These are phyloP conservation scores for Schizothecium vesticola DNA, from an alignment of 495 filamentous ascomycete species.

Conservation along the genomic window DNA sequence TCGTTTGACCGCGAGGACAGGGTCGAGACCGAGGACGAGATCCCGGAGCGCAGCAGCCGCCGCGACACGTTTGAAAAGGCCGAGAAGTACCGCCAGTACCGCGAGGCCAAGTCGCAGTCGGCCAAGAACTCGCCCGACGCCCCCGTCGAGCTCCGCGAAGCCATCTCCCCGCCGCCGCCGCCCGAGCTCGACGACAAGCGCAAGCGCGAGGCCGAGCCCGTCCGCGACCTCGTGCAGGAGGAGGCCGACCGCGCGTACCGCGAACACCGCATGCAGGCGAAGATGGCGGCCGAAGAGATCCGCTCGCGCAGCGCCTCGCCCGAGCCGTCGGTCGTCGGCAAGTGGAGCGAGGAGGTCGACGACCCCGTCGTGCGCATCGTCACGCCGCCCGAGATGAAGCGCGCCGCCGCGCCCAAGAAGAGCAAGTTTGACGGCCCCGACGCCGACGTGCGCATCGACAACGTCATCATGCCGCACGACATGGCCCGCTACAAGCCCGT, in stretches of 20 bases:
- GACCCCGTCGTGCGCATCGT: slow-evolving; percentile 35
- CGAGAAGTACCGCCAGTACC: slow-evolving; percentile 30
- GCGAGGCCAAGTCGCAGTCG: slow-evolving; percentile 30
- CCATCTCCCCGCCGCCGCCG: neutral
- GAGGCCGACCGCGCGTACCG: slow-evolving; percentile 49
- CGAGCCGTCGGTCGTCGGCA: slow-evolving; percentile 44
- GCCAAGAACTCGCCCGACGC: slow-evolving; percentile 6
- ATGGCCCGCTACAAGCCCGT: slow-evolving; percentile 24
- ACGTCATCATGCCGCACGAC: slow-evolving; percentile 40
- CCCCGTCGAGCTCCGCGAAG: neutral
- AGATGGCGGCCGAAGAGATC: slow-evolving; percentile 42
- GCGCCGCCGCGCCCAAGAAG: slow-evolving; percentile 29
- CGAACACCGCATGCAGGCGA: slow-evolving; percentile 42
- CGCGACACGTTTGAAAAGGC: slow-evolving; percentile 38
- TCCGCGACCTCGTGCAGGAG: slow-evolving; percentile 41
- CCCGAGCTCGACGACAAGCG: slow-evolving; percentile 10
- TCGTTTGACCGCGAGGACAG: neutral
- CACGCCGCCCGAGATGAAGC: slow-evolving; percentile 44
- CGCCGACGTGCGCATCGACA: slow-evolving; percentile 50
- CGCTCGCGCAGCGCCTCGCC: slow-evolving; percentile 42
- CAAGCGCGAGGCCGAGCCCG: slow-evolving; percentile 25
- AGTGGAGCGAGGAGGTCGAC: slow-evolving; percentile 38
- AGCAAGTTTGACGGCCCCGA: slow-evolving; percentile 49
- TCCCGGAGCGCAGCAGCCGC: slow-evolving; percentile 31
- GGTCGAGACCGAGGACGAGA: slow-evolving; percentile 15